Percentiles rank a stretch among this genome's conserved stretches.
phyloP scores from a whole-genome alignment of 192 early-diverging fungal species.

The Jimgerdemannia lactiflua region DNA sequence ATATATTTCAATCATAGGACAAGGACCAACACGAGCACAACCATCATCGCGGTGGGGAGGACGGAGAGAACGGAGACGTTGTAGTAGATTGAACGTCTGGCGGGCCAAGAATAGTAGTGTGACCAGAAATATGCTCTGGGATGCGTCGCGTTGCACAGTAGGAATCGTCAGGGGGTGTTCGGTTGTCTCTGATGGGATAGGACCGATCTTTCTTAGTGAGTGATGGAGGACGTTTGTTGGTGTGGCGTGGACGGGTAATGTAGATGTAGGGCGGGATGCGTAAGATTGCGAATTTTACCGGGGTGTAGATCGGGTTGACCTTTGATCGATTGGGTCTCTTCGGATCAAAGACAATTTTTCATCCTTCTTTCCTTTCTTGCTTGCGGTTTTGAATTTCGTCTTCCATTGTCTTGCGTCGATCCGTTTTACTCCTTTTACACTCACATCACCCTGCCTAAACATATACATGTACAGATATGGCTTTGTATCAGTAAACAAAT shows the following conservation, averaged over 20 bases:
- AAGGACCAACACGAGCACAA: conserved; percentile 5
- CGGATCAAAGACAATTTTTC: background rate
- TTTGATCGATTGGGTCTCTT: background rate
- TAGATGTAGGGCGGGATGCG: no score
- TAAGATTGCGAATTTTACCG: background rate
- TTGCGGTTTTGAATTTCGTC: no score
- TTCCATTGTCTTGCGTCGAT: no score
- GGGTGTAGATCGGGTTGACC: background rate
- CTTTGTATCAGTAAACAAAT: no score
- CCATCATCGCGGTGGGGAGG: conserved; percentile 12
- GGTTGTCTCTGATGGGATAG: no score
- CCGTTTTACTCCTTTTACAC: no score
- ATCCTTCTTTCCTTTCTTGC: background rate
- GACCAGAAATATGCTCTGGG: no score
- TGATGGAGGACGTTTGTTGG: background rate
- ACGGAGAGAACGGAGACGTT: conserved; percentile 5
- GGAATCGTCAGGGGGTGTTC: background rate
- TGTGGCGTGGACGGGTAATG: background rate
- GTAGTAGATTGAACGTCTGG: conserved; percentile 5
- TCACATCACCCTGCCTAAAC: no score
- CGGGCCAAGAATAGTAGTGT: background rate
- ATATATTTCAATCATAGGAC: background rate
- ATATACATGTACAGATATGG: no score
- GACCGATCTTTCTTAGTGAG: no score
- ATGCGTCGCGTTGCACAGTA: background rate